Evolutionary conservation across 1,284 basidiomycete species (phyloP), one percentile per base, ranked within the genome.

Genomic region (Trametes sp.): DNA sequence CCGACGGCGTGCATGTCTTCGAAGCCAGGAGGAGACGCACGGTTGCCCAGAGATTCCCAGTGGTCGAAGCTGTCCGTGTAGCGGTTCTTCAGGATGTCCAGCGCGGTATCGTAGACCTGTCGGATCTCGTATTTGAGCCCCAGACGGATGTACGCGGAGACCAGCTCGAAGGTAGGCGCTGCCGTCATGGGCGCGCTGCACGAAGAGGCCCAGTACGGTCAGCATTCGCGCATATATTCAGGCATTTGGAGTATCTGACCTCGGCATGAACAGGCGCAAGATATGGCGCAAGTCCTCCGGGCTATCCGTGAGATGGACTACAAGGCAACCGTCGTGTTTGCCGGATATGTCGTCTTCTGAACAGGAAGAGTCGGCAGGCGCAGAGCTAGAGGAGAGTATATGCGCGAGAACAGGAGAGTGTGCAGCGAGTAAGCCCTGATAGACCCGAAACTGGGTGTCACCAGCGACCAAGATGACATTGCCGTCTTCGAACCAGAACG

Each of bases 91-190:
- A 62, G 42, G 16, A 36, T 28, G 1, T 13, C 28, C 14, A 62
- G 26, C 14, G 46, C 29, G 16, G 42, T 8, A 7, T 50, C 46
- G 24, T 44, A 36, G 14, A 45, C 13, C 19, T 36, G 26, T 3
- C 6, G 16, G n/a, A 61, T 51, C 49, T 61, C 29, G 41, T 61
- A 61, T 21, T 61, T 62, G 29, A 48, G 29, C 4, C 55, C 61
- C 3, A 62, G 50, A 10, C 51, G 50, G 24, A 57, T 57, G 16
- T 8, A 48, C 2, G 61, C 55, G 45, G 45, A 46, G 24, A 46
- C 45, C 6, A 46, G 24, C 19, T 16, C 45, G 24, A 46, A 46
- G 1, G 45, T 28, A 28, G 45, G 45, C 24, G 11, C 45, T 24
- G 45, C 14, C 6, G 45, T 8, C 45, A 46, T 28, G 24, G 28